These are phyloP conservation scores for Exophiala calicioides DNA, from an alignment of 2,329 filamentous ascomycete genomes.

Conservation along the genomic window DNA sequence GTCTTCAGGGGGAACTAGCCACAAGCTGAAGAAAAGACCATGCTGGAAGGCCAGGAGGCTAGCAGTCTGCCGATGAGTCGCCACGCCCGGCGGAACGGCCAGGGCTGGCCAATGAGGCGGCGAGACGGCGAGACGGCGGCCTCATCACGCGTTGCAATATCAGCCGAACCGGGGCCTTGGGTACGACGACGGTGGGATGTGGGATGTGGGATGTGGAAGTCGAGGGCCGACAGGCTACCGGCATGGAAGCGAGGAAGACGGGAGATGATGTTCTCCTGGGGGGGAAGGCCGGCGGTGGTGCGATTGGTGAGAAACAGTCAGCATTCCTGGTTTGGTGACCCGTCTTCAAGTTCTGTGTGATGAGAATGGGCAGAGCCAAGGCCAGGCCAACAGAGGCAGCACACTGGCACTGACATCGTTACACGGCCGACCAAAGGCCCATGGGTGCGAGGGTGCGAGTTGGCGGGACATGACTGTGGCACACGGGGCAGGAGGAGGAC, in stretches of 20 bases:
- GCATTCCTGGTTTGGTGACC: too few relatives aligned
- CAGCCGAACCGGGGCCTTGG: slow-evolving; percentile 22
- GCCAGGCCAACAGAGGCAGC: not conserved
- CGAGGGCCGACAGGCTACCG: too few relatives aligned
- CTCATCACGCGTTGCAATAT: slow-evolving; percentile 20
- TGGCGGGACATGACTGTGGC: slow-evolving; percentile 2
- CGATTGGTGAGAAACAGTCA: too few relatives aligned
- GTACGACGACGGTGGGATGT: slow-evolving; percentile 9
- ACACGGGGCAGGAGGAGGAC: slow-evolving; percentile 13
- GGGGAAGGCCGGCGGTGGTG: too few relatives aligned
- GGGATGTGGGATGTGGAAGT: too few relatives aligned
- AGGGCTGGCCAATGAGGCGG: slow-evolving; percentile 16
- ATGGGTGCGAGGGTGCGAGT: slow-evolving; percentile 1
- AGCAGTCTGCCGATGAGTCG: slow-evolving; percentile 16
- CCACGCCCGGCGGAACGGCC: slow-evolving; percentile 16
- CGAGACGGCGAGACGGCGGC: too few relatives aligned
- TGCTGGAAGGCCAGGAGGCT: slow-evolving; percentile 14
- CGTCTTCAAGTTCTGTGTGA: too few relatives aligned
- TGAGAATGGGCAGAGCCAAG: not conserved
- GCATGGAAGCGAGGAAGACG: slow-evolving; percentile 2
- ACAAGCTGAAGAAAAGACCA: slow-evolving; percentile 24
- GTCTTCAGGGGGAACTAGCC: slow-evolving; percentile 15
- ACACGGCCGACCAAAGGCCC: slow-evolving; percentile 9
- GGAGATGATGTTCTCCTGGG: too few relatives aligned
- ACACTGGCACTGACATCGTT: slow-evolving; percentile 3